Evolutionary conservation across 805 yeast species (phyloP), one percentile per base, ranked within the genome.

Genomic region (Yamadazyma scolyti): DNA sequence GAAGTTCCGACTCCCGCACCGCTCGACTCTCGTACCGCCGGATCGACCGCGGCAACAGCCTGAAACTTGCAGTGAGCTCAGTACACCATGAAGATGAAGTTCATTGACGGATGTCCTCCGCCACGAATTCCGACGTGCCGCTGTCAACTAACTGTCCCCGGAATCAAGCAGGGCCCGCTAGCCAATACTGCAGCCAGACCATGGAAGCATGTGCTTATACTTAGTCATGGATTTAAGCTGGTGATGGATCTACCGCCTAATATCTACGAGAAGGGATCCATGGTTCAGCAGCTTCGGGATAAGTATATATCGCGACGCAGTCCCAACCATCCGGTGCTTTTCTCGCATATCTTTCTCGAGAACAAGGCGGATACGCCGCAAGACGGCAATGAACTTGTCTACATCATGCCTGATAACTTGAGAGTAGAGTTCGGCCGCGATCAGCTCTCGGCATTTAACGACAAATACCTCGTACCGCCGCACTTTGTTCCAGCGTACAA

Each of bases 171-270:
- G 12, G 39, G 23, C 10, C 15, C 18, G 14, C 21, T 41, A 11
- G 52, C 61, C 16, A 65, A 67, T 9, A 73, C 87, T 0, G 66
- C 67, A 18, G 71, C 75, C 0, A 42, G 54, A 3, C 69, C 73
- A 5, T 71, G 75, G 70, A 77, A 75, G 37, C 84, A 80, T 44
- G 58, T 75, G 6, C 46, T 82, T 11, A 61, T 77, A 9, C 54
- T 75, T 16, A 70, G 76, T 19, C 75, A 73, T 12, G 63, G 65
- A 3, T 35, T 43, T 19, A 39, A 50, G 0, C 57, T 58, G 16
- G 57, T 65, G 26, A 49, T 47, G 11, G 43, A 48, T 4, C 70
- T 76, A 75, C 73, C 76, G 2, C 56, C 70, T 9, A 67, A 69
- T 39, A 65, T 79, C 23, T 83, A 79, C 34, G 36, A 63, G 26